Conservation (phyloP, 2,329 filamentous ascomycete species). For the Cordyceps militaris region DNA sequence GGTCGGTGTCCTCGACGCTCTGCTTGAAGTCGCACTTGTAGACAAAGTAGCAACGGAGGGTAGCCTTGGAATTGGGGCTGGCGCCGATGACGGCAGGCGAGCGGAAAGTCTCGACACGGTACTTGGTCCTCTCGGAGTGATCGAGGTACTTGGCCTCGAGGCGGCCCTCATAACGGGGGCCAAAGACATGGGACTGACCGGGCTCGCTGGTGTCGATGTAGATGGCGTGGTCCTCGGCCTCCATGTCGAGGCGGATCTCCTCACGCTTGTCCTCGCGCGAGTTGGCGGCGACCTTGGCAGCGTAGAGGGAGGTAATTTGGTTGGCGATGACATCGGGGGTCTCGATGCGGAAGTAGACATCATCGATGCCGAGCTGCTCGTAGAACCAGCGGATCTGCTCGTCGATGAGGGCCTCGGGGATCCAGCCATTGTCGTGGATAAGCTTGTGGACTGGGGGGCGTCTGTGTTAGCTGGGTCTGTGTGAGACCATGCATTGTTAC, state of each 20-base stretch:
- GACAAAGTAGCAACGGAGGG: slow-evolving; percentile 95
- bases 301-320: slow-evolving; percentile 93
- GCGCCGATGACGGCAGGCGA: slow-evolving; percentile 74
- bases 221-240: slow-evolving; percentile 88
- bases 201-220: slow-evolving; percentile 97
- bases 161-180: slow-evolving; percentile 87
- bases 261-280: slow-evolving; percentile 88
- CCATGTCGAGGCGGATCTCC: slow-evolving; percentile 93
- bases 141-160: slow-evolving; percentile 96
- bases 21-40: slow-evolving; percentile 93
- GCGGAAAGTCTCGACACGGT: slow-evolving; percentile 95
- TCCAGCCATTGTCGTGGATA: slow-evolving; percentile 74
- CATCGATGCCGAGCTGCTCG: slow-evolving; percentile 92
- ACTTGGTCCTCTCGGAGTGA: slow-evolving; percentile 63
- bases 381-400: slow-evolving; percentile 95
- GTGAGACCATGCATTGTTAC: neutral
- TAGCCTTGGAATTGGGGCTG: slow-evolving; percentile 62
- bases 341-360: slow-evolving; percentile 96
- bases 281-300: slow-evolving; percentile 90
- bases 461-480: slow-evolving; percentile 4
- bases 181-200: slow-evolving; percentile 65
- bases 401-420: slow-evolving; percentile 75
- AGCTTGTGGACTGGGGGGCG: slow-evolving; percentile 63
- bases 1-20: slow-evolving; percentile 58
- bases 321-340: slow-evolving; percentile 78